Evolutionary conservation across 192 early-diverging fungal species (phyloP).

Genomic region (Backusella mclennaniae): DNA sequence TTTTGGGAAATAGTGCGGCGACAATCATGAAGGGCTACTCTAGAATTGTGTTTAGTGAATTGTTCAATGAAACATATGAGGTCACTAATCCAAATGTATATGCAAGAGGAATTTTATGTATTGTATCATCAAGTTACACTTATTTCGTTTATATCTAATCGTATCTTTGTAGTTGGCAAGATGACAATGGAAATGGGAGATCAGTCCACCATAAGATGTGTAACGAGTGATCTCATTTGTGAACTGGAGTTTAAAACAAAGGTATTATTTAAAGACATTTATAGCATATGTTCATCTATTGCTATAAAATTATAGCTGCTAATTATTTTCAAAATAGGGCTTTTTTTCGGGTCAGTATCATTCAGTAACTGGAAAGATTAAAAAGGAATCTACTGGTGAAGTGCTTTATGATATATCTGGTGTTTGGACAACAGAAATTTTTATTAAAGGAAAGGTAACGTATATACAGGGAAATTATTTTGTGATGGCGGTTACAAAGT

Average conservation of each 20-base stretch:
- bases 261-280: constrained; percentile 38
- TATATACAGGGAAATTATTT: background rate
- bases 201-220: constrained; percentile 63
- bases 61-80: constrained; percentile 67
- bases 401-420: constrained; percentile 77
- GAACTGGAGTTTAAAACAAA: constrained; percentile 88
- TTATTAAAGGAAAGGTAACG: constrained; percentile 43
- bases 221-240: constrained; percentile 68
- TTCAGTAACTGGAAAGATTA: constrained; percentile 79
- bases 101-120: constrained; percentile 75
- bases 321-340: constrained; percentile 45
- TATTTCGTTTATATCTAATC: background rate
- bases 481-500: background rate
- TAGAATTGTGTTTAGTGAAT: constrained; percentile 54
- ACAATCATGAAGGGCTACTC: constrained; percentile 80
- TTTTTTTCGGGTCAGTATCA: constrained; percentile 77
- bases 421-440: constrained; percentile 80
- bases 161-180: constrained; percentile 59
- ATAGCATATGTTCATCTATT: background rate
- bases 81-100: constrained; percentile 90
- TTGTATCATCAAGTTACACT: background rate
- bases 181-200: constrained; percentile 92
- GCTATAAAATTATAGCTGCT: background rate
- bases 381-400: constrained; percentile 71
- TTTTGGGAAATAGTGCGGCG: constrained; percentile 86